Base-by-base conservation (phyloP, 805 yeast genomes). In the Sugiyamaella qingdaonensis region DNA sequence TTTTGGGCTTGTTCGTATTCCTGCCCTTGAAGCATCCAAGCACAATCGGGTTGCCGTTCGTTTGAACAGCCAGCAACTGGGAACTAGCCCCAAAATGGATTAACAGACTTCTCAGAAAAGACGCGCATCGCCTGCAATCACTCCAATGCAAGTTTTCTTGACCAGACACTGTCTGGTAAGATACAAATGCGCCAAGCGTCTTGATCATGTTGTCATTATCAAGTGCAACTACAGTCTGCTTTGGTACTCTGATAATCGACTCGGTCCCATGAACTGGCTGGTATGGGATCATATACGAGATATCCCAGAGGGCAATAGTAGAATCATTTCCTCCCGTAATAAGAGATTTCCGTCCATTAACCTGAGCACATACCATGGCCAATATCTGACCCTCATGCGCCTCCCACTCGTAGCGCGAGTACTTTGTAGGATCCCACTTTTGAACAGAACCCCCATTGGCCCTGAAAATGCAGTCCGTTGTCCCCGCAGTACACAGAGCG, bases 111-210 rank as follows among this genome's bases (percentile, higher is more conserved):
- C 80, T 76, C 49, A 94, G 68, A 57, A 77, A 86, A 33, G 84
- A 81, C 1, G 98, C 97, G 71, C 98, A 92, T 42, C 85, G 80
- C 54, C 97, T 79, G 2, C 92, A 85, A 39, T 90, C 95, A 56
- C 84, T 87, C 64, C 89, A 75, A 63, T 78, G 82, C 32, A 75
- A 66, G n/a, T 80, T 79, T 0, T 88, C 88, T 41, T 75, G 76
- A 59, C 85, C 85, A 4, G 95, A 87, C 10, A 94, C 87, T 0
- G 97, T 88, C 58, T 79, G 81, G 68, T 74, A 90, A 0, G 86
- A 70, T 13, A 90, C 84, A 46, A 87, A 72, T 36, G 78, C 78
- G 10, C 76, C 72, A 50, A 92, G 73, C 1, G 86, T 78, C 18
- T 76, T 73, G 27, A 92, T 64, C 77, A 92, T 74, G 29, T 79